Base-by-base conservation (phyloP, 2,329 filamentous ascomycete genomes). In the Trichoderma arundinaceum region DNA sequence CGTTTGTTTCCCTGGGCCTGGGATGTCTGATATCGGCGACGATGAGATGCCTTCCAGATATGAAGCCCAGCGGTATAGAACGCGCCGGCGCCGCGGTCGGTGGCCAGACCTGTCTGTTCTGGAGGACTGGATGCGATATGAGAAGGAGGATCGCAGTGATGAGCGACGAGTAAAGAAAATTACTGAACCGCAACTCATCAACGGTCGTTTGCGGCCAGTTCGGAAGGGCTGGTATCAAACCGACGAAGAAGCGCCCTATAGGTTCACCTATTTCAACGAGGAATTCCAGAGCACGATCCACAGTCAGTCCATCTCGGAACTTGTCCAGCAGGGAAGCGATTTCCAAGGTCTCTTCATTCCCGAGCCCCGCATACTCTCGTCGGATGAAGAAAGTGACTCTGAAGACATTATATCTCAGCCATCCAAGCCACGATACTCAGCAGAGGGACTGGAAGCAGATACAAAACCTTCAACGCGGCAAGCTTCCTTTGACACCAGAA, bases 231-330 rank as follows among this genome's bases (percentile, higher is more conserved):
- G 94, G 94, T 94, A 92, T 75, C 87, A 90, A 44, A 88, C 92
- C 61, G 92, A 95, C 69, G 94, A 97, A 67, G 94, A 97, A 69
- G 88, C 90, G 0, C 95, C 95, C 0, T 98, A 96, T 76, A 87
- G 95, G 32, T 99, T 97, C 76, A 98, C 95, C 0, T 99, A 99
- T 77, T 99, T 99, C 83, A 98, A 98, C 77, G 95, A 98, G 75
- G 92, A 97, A 69, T 92, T 98, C 64, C 90, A 92, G 72, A 96
- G 92, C 76, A 99, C 95, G 0, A 96, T 99, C 68, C 95, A 99
- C 77, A 95, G 93, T 67, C 92, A 96, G 77, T 95, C 91, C 0
- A 97, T 99, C 65, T 96, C 93, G 2, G 95, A 97, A 75, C 84
- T 99, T 19, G 86, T 96, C 8, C 93, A 97, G 71, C 89, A 92